phyloP scores from a whole-genome alignment of 1,139 yeast species.

The Hyphopichia wangnamkhiaoensis region DNA sequence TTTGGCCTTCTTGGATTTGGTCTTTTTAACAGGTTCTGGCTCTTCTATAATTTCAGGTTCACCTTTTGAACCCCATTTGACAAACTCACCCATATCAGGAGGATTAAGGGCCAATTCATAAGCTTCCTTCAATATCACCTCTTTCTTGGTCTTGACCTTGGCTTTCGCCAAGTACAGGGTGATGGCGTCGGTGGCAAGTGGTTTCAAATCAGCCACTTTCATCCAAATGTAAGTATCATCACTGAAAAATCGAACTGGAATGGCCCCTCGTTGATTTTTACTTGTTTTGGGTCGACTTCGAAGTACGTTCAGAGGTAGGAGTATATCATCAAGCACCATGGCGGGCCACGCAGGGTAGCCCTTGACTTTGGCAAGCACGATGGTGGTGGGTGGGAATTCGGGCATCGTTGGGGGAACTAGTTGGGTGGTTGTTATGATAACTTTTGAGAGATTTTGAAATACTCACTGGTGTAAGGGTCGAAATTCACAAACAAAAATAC shows the following conservation, averaged over 20 bases:
- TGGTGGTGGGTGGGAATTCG: conserved; percentile 24
- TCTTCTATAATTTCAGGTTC: conserved; percentile 25
- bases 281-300: conserved; percentile 45
- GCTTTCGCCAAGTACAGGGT: conserved; percentile 17
- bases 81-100: conserved; percentile 45
- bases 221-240: conserved; percentile 73
- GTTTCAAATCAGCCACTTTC: conserved; percentile 42
- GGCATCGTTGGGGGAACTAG: neutral
- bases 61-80: conserved; percentile 43
- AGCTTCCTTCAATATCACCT: conserved; percentile 38
- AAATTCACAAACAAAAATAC: neutral
- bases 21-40: conserved; percentile 2
- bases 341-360: conserved; percentile 88
- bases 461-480: neutral
- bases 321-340: conserved; percentile 60
- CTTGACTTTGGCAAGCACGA: conserved; percentile 72
- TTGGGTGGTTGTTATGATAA: neutral
- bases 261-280: conserved; percentile 16
- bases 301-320: conserved; percentile 55
- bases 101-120: conserved; percentile 43
- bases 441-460: too few species aligned
- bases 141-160: conserved; percentile 29
- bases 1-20: conserved; percentile 17
- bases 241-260: conserved; percentile 61
- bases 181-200: conserved; percentile 27